phyloP scores from a whole-genome alignment of 352 stramenopile species.

The Pilasporangium apinafurcum region DNA sequence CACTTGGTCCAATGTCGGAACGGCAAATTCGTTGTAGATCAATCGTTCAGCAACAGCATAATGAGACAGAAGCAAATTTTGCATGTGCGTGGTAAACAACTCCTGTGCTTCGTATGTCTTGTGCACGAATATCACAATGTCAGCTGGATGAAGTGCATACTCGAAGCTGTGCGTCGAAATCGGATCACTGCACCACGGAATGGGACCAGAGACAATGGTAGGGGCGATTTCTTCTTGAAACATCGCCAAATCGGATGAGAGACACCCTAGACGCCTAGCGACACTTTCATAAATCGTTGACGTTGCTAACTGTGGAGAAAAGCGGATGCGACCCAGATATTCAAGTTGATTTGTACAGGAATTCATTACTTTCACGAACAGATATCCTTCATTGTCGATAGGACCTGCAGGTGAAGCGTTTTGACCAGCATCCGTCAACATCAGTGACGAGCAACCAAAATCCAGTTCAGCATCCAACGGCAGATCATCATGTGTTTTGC shows the following conservation, averaged over 20 bases:
- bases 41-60: conserved; percentile 36
- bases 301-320: conserved; percentile 22
- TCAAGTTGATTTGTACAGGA: conserved; percentile 24
- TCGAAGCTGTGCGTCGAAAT: conserved; percentile 7
- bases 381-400: conserved; percentile 17
- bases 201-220: conserved; percentile 35
- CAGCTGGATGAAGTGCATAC: conserved; percentile 27
- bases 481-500: conserved; percentile 18
- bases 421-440: neutral
- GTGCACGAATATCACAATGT: conserved; percentile 60
- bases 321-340: conserved; percentile 33
- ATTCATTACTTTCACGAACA: conserved; percentile 69
- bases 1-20: conserved; percentile 50
- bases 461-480: conserved; percentile 24
- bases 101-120: conserved; percentile 8
- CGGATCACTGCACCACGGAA: conserved; percentile 22
- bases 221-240: conserved; percentile 76
- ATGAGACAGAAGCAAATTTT: conserved; percentile 24
- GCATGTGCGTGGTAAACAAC: conserved; percentile 16
- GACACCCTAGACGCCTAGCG: conserved; percentile 28
- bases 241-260: conserved; percentile 41
- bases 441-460: too few species aligned
- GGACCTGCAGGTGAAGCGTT: neutral
- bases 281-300: conserved; percentile 39
- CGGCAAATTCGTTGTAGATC: conserved; percentile 8